These are phyloP conservation scores for Rhexocercosporidium sp. DNA, from an alignment of 2,329 filamentous ascomycete genomes.

Conservation along the genomic window DNA sequence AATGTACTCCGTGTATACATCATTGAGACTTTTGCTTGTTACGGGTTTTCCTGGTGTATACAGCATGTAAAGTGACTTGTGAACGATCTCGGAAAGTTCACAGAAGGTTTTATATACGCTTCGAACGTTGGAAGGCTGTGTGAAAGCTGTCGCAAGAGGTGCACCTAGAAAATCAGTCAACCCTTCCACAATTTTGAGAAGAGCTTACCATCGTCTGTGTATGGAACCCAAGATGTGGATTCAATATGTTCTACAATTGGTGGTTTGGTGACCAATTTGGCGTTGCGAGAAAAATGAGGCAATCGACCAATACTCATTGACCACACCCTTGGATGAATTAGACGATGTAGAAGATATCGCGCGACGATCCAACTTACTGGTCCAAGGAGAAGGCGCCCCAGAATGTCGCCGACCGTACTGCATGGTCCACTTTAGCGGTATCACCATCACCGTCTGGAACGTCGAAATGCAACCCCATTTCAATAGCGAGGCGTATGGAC, in stretches of 20 bases:
- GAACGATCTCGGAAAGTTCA: conserved; percentile 74
- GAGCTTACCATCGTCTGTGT: conserved; percentile 40
- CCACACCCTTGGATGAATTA: conserved; percentile 58
- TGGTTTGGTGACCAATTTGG: conserved; percentile 62
- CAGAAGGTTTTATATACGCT: conserved; percentile 73
- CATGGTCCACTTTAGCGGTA: conserved; percentile 54
- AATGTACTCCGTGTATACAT: conserved; percentile 70
- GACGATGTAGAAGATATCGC: conserved; percentile 55
- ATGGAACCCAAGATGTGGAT: conserved; percentile 55
- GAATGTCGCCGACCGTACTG: conserved; percentile 56
- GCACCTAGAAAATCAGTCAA: conserved; percentile 29
- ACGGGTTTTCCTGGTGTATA: conserved; percentile 71
- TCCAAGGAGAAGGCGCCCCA: conserved; percentile 54
- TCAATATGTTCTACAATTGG: conserved; percentile 65
- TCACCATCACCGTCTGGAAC: conserved; percentile 32
- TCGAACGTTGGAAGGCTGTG: conserved; percentile 69
- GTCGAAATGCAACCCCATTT: conserved; percentile 38
- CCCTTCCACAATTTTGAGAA: background rate
- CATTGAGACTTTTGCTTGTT: conserved; percentile 66
- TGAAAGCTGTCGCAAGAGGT: conserved; percentile 63
- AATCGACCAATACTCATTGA: conserved; percentile 67
- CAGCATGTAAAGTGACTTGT: conserved; percentile 63
- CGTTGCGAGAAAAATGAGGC: conserved; percentile 63
- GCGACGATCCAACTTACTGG: conserved; percentile 65
- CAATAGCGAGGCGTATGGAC: conserved; percentile 73